Base-by-base conservation (phyloP, 2,329 filamentous ascomycete species). In the Pestalotiopsis sp. region DNA sequence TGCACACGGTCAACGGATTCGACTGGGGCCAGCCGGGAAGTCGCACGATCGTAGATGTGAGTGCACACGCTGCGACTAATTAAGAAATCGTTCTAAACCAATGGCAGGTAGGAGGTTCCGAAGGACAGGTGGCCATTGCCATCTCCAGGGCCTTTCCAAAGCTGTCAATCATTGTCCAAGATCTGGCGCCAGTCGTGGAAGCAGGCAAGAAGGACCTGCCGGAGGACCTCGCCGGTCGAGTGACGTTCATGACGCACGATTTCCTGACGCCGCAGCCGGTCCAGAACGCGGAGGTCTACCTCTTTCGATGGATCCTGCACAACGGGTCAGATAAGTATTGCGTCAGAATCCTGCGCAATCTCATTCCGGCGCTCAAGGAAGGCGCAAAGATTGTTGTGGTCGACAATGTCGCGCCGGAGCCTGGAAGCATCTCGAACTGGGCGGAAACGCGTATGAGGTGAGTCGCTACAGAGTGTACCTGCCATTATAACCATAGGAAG, bases 31-130 rank as follows among this genome's bases (percentile, higher is more conserved):
- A 69, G n/a, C 9, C 68, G 0, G n/a, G 64, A 23, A 66, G 57
- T 0, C 70, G 70, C 0, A 70, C 52, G 5, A 41, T 73, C 17
- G 70, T 75, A 3, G 70, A 74, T 38, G 71, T 74, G 69, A 69
- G 70, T 13, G 58, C 20, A 1, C 17, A 17, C 41, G n/a, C 6
- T 52, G 20, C 45, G 3, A n/a, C 1, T 14, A 14, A 12, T 27
- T 27, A 36, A 6, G 14, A 31, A 11, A 13, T 2, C 7, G 5
- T n/a, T 27, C 9, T 59, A 59, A 59, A 4, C 1, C 6, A 9
- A 90, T 56, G 86, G 91, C 4, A 91, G 66, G 73, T 89, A 12
- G 89, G 89, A 9, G 88, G 89, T 2, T 87, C 85, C 23, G 85
- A 87, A 66, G 88, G 89, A 0, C 86, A 88, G 61, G 84, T 86